Evolutionary conservation across 495 filamentous ascomycete species (phyloP).

Genomic region (Glonium stellatum): DNA sequence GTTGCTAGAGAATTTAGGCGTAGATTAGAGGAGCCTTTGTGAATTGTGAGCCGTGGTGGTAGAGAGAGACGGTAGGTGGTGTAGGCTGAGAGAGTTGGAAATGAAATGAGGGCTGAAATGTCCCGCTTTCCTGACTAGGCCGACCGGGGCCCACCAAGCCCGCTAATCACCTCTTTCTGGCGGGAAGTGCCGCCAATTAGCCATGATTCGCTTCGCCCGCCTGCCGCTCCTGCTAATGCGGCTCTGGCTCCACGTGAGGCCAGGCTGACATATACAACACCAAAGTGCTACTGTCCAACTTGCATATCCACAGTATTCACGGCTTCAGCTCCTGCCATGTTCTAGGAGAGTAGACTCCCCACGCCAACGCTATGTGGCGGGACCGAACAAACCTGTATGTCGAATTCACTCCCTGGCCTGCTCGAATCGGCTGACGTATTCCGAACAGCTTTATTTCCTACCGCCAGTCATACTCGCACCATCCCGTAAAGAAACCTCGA

Average conservation of each 20-base stretch:
- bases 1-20: neutral
- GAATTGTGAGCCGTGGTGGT: neutral
- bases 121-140: slow-evolving; percentile 17
- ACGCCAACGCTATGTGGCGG: slow-evolving; percentile 70
- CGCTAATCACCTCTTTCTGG: neutral
- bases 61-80: slow-evolving; percentile 1
- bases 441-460: slow-evolving; percentile 85
- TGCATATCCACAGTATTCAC: neutral
- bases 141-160: neutral
- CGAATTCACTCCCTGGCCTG: slow-evolving; percentile 1
- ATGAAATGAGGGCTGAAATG: slow-evolving; percentile 17
- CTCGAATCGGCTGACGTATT: slow-evolving; percentile 18
- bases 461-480: slow-evolving; percentile 94
- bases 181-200: slow-evolving; percentile 9
- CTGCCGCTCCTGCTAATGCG: neutral
- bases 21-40: neutral
- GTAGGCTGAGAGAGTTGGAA: slow-evolving; percentile 6
- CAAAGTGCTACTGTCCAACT: too few species aligned
- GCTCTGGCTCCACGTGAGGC: neutral
- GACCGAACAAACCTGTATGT: slow-evolving; percentile 95
- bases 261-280: neutral
- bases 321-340: slow-evolving; percentile 16
- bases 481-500: slow-evolving; percentile 76
- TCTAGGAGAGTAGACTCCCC: slow-evolving; percentile 12
- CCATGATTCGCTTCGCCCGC: neutral